Evolutionary conservation across 345 rosid genomes (phyloP).

Genomic region (Eucalyptus grandis): DNA sequence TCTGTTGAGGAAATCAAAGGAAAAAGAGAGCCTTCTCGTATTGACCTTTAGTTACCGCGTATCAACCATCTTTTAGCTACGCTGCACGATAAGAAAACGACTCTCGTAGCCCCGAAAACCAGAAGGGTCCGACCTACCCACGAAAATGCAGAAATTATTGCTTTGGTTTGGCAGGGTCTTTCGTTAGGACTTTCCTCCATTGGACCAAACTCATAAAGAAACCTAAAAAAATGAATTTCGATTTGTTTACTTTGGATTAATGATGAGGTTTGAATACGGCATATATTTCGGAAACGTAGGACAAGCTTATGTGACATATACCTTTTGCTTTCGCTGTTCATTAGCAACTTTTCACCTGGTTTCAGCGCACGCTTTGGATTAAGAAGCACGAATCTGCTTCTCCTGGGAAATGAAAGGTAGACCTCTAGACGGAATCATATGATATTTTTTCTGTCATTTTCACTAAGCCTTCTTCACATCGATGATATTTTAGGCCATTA

Average conservation of each 20-base stretch:
- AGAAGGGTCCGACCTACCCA: not conserved
- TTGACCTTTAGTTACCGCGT: not conserved
- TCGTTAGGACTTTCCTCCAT: not conserved
- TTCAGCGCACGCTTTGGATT: not conserved
- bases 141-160: not conserved
- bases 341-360: not conserved
- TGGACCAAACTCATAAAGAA: not conserved
- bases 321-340: not conserved
- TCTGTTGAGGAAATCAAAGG: not conserved
- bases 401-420: not conserved
- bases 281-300: not conserved
- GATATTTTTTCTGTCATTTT: not conserved
- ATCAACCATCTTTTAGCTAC: not conserved
- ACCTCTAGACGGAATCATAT: not conserved
- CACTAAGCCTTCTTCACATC: not conserved
- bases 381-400: not conserved
- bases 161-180: not conserved
- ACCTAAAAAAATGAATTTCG: not conserved
- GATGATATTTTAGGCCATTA: not conserved
- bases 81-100: not conserved
- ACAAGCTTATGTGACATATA: not conserved
- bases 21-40: not conserved
- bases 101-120: not conserved
- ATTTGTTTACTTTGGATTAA: not conserved
- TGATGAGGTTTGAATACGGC: not conserved